Evolutionary conservation across 352 stramenopile species (phyloP), one percentile per base, ranked within the genome.

Genomic region (Pythium dissimile): DNA sequence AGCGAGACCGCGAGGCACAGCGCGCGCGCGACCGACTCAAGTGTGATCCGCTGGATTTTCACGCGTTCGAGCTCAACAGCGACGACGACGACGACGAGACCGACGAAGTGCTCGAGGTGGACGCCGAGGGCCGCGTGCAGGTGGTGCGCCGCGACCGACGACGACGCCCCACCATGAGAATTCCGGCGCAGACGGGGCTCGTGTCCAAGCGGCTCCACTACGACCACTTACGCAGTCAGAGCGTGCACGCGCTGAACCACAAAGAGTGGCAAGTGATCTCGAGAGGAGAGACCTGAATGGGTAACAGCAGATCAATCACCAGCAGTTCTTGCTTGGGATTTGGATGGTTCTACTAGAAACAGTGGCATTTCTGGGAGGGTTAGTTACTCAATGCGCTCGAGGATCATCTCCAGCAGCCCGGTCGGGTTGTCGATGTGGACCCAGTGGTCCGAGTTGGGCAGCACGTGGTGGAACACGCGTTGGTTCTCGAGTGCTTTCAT

Each of bases 341-440:
- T 18, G n/a, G n/a, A n/a, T n/a, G n/a, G n/a, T n/a, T n/a, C n/a
- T n/a, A n/a, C n/a, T n/a, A n/a, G n/a, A n/a, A n/a, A n/a, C n/a
- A n/a, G n/a, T n/a, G n/a, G n/a, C n/a, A n/a, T n/a, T n/a, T n/a
- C n/a, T n/a, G n/a, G n/a, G n/a, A n/a, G n/a, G n/a, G n/a, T n/a
- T n/a, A n/a, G n/a, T 34, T 41, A 45, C 35, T 54, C 26, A 16
- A 45, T 44, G 20, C 24, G 34, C 41, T 51, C 18, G 75, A 84
- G 59, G 28, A 93, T 77, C 41, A 90, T 77, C 32, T 82, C 59
- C 50, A 93, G 71, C n/a, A 93, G 67, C 7, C 81, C 84, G 20
- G 61, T 46, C 0, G 82, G 80, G 65, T 93, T 93, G 72, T 93
- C 84, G 23, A 93, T 89, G 64, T 93, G 84, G 58, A 93, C 79